These are phyloP conservation scores for Solanum etuberosum DNA, from an alignment of 257 asterid species.

Conservation along the genomic window DNA sequence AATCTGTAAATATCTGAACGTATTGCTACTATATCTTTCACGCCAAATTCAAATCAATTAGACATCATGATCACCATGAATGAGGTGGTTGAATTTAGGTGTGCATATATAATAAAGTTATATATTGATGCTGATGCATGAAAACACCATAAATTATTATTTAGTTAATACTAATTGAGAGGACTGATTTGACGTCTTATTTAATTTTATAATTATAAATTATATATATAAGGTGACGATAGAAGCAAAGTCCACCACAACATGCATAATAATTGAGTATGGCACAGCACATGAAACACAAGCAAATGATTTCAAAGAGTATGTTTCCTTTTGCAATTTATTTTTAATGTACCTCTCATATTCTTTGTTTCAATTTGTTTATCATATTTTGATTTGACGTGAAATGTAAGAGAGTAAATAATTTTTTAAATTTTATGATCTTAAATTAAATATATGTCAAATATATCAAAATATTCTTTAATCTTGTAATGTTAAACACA, in stretches of 20 bases:
- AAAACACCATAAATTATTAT: neutral
- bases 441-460: neutral
- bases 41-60: neutral
- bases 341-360: too few relatives aligned
- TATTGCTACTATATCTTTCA: too few relatives aligned
- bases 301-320: neutral
- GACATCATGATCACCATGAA: neutral
- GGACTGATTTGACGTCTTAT: neutral
- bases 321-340: too few relatives aligned
- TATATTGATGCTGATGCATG: neutral
- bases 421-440: too few relatives aligned
- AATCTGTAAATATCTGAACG: neutral
- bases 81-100: neutral
- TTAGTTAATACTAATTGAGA: neutral
- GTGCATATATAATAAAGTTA: neutral
- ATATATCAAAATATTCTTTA: neutral
- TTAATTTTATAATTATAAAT: neutral
- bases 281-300: neutral
- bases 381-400: neutral
- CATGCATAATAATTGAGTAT: neutral
- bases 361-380: neutral
- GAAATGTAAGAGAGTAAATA: neutral
- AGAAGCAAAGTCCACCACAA: neutral
- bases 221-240: neutral
- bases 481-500: neutral